Conservation (phyloP, 192 early-diverging fungal genomes). For the Lunasporangiospora selenospora region DNA sequence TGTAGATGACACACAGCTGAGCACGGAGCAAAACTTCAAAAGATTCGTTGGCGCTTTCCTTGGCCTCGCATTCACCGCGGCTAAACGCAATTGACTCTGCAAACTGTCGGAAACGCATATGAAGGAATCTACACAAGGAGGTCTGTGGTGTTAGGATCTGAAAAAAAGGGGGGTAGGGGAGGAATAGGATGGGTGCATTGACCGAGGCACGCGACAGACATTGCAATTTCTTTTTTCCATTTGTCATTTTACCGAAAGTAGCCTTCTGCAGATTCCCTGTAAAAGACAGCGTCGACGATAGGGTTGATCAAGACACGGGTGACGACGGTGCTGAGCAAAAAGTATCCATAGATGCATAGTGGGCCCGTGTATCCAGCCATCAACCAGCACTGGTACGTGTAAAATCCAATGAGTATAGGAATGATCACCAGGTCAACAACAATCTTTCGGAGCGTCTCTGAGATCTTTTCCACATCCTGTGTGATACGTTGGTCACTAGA, state of each 20-base stretch:
- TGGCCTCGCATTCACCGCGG: slow-evolving; percentile 76
- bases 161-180: no score
- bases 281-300: slow-evolving; percentile 76
- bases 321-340: slow-evolving; percentile 65
- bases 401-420: slow-evolving; percentile 80
- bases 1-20: slow-evolving; percentile 65
- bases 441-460: slow-evolving; percentile 65
- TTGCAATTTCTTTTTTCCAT: no score
- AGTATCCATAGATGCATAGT: slow-evolving; percentile 74
- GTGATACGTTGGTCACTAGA: slow-evolving; percentile 85
- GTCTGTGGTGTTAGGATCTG: no score
- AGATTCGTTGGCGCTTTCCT: slow-evolving; percentile 54
- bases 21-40: slow-evolving; percentile 61
- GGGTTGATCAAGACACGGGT: slow-evolving; percentile 75
- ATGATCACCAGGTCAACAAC: slow-evolving; percentile 69
- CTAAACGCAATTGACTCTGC: slow-evolving; percentile 86
- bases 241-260: slow-evolving; percentile 80
- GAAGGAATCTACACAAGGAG: slow-evolving; percentile 57
- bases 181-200: no score
- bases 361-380: slow-evolving; percentile 75
- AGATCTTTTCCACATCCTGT: slow-evolving; percentile 87
- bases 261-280: slow-evolving; percentile 82
- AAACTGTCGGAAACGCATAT: slow-evolving; percentile 73
- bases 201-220: no score
- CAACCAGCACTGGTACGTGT: slow-evolving; percentile 74